These are phyloP conservation scores for Wolfiporia cocos DNA, from an alignment of 1,284 basidiomycete species.

Conservation along the genomic window DNA sequence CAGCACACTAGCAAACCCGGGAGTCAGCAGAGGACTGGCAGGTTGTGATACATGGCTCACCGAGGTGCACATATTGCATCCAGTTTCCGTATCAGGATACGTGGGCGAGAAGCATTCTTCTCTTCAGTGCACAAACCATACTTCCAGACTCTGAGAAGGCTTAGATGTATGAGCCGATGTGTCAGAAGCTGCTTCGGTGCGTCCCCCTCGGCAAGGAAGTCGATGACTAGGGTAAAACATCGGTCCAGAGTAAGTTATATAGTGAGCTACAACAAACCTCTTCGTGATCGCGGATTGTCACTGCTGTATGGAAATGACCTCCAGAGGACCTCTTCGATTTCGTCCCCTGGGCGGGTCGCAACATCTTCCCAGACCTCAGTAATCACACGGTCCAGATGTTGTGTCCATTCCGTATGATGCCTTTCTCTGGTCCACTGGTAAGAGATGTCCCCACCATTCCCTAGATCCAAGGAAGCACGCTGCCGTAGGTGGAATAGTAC, in stretches of 20 bases:
- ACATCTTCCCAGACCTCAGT: constrained; percentile 16
- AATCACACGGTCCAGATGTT: constrained; percentile 17
- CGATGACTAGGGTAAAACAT: constrained; percentile 31
- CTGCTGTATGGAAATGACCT: constrained; percentile 13
- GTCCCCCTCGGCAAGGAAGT: constrained; percentile 31
- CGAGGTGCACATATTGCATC: constrained; percentile 37
- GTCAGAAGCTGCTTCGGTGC: constrained; percentile 29
- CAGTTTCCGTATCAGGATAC: constrained; percentile 23
- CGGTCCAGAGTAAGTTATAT: not conserved
- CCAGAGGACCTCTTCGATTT: constrained; percentile 21
- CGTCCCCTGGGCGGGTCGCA: constrained; percentile 11
- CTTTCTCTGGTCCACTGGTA: constrained; percentile 24
- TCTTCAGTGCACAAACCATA: constrained; percentile 22
- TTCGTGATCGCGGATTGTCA: not conserved
- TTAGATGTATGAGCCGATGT: constrained; percentile 37
- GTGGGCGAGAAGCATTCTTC: constrained; percentile 3
- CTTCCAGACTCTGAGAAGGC: constrained; percentile 38
- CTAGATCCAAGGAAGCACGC: not conserved
- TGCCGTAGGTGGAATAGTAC: constrained; percentile 15
- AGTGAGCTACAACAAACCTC: constrained; percentile 3
- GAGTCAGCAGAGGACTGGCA: no score
- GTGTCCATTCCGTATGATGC: constrained; percentile 5
- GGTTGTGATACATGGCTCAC: no score
- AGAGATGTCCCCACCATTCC: constrained; percentile 18
- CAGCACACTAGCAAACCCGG: constrained; percentile 29